Evolutionary conservation across 495 filamentous ascomycete genomes (phyloP).

Genomic region (Podospora didyma): DNA sequence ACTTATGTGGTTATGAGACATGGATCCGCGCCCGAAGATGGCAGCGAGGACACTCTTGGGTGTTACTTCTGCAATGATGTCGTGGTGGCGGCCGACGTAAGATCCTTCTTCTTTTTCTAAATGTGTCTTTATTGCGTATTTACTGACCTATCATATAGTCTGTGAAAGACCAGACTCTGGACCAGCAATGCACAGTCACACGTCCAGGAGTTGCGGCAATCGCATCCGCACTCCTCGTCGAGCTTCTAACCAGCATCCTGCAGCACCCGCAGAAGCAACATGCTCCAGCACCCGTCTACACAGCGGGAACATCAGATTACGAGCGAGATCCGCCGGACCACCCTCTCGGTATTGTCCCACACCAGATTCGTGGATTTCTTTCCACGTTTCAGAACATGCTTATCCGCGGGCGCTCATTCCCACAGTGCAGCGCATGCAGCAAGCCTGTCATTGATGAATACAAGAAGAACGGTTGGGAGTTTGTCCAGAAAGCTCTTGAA

Average conservation of each 20-base stretch:
- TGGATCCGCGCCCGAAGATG: constrained; percentile 55
- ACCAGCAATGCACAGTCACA: constrained; percentile 97
- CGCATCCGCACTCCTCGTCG: constrained; percentile 88
- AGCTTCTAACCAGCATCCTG: constrained; percentile 79
- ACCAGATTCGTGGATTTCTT: constrained; percentile 92
- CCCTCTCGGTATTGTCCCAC: constrained; percentile 83
- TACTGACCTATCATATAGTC: constrained; percentile 60
- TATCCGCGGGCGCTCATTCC: constrained; percentile 77
- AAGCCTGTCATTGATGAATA: constrained; percentile 70
- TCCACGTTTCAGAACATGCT: constrained; percentile 77
- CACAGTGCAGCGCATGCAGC: constrained; percentile 90
- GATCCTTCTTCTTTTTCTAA: constrained; percentile 26
- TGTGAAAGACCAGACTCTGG: constrained; percentile 86
- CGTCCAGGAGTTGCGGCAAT: constrained; percentile 88
- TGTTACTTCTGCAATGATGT: constrained; percentile 99
- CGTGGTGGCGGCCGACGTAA: constrained; percentile 88
- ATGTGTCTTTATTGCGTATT: neutral
- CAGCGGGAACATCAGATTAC: constrained; percentile 25
- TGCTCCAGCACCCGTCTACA: constrained; percentile 49
- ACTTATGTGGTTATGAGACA: constrained; percentile 97
- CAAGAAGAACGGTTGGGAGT: constrained; percentile 71
- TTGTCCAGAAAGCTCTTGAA: constrained; percentile 80
- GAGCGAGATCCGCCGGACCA: constrained; percentile 58
- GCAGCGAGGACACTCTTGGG: constrained; percentile 62
- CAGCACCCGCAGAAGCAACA: constrained; percentile 71